Evolutionary conservation across 2,329 filamentous ascomycete genomes (phyloP), one percentile per base, ranked within the genome.

Genomic region (Hypoxylon sp.): DNA sequence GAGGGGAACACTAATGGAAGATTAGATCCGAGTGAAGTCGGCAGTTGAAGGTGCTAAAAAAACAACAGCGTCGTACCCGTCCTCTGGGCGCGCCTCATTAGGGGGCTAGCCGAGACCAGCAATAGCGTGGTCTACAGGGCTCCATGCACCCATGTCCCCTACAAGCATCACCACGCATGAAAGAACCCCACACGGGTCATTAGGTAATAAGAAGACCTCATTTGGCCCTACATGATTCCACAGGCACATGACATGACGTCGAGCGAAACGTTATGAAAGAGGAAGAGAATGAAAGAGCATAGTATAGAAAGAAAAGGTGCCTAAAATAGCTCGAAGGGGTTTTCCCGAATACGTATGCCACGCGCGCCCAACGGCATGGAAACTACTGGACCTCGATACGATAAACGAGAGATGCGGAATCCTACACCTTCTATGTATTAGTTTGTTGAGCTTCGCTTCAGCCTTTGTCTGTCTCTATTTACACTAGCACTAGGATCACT

Each of bases 201-300:
- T 52, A 61, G 51, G 44, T 44, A 61, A 66, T 27, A 21, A 52
- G 29, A 51, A 31, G 7, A 54, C 13, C 24, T 65, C 50, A 60
- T 65, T 55, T 51, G 50, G 39, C 39, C 39, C 17, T 47, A 47
- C 54, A 56, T 56, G 37, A 56, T 46, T 32, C 54, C 52, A 27
- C n/a, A 46, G 35, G 50, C 50, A 51, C 29, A 19, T 44, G 62
- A 60, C 24, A 65, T 65, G 62, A 65, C 62, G 62, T 65, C 51
- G 52, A 31, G 31, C 13, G 24, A 24, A 24, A 37, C 48, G 48
- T 42, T 31, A 54, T 37, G 50, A 32, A 21, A 39, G 35, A 19
- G 47, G 44, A 32, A 50, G 11, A 29, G 29, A 57, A 56, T 46
- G 39, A 24, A 44, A 48, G 21, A 50, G 39, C 11, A 24, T 35